Evolutionary conservation across 768 basidiomycete species (phyloP).

Genomic region (Dendrothele bispora): DNA sequence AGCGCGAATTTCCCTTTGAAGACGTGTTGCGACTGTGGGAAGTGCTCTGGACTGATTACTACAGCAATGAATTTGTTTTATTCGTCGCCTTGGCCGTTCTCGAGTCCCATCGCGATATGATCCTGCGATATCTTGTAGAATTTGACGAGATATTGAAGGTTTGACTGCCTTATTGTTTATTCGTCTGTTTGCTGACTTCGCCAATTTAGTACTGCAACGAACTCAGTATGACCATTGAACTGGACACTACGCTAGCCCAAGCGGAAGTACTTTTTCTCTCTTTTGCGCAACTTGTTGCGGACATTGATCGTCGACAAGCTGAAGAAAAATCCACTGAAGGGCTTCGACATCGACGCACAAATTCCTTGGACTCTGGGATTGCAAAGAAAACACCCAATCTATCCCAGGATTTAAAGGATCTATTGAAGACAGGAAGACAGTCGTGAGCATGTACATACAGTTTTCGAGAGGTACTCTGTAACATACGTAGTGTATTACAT

Average conservation of each 20-base stretch:
- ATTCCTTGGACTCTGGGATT: not conserved
- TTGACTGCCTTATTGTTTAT: conserved; percentile 6
- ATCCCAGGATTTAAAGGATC: conserved; percentile 61
- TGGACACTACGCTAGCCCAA: conserved; percentile 93
- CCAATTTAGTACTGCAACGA: conserved; percentile 88
- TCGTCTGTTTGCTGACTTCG: conserved; percentile 6
- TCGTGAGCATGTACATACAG: not conserved
- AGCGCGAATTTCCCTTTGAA: conserved; percentile 93
- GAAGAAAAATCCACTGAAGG: conserved; percentile 42
- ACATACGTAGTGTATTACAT: not conserved
- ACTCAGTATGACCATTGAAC: conserved; percentile 93
- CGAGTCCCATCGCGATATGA: conserved; percentile 94
- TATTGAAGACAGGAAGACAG: conserved; percentile 49
- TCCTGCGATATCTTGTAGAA: conserved; percentile 93
- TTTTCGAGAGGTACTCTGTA: not conserved
- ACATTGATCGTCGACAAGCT: conserved; percentile 78
- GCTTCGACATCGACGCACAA: conserved; percentile 30
- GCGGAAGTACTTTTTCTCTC: conserved; percentile 96
- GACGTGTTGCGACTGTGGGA: conserved; percentile 94
- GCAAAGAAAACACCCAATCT: conserved; percentile 33
- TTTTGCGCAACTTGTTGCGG: conserved; percentile 84
- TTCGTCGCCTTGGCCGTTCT: conserved; percentile 94
- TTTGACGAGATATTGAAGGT: conserved; percentile 84
- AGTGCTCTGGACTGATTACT: conserved; percentile 89
- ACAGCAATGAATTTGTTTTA: conserved; percentile 84